Evolutionary conservation across 2,329 filamentous ascomycete species (phyloP).

Genomic region (Xylariaceae sp.): DNA sequence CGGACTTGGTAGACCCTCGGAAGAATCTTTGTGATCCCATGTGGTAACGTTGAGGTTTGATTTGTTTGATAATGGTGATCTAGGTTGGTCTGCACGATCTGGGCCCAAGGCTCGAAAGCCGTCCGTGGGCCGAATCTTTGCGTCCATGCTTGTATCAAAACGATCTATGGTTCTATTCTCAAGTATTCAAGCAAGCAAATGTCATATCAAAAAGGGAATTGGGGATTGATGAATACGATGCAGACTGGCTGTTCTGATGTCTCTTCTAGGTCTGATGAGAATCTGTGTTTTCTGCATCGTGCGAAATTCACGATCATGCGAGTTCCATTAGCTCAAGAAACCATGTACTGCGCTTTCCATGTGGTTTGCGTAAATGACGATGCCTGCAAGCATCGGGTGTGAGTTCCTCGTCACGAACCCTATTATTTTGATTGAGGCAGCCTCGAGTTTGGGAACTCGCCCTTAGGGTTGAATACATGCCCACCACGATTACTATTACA

Average conservation of each 20-base stretch:
- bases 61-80: conserved; percentile 27
- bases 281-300: too few relatives aligned
- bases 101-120: background rate
- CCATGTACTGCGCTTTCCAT: too few relatives aligned
- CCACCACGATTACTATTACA: background rate
- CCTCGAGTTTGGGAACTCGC: background rate
- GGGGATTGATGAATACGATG: too few relatives aligned
- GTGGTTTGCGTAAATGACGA: too few relatives aligned
- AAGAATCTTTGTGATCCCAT: conserved; percentile 38
- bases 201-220: background rate
- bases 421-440: background rate
- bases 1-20: conserved; percentile 35
- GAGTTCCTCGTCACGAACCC: too few relatives aligned
- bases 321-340: too few relatives aligned
- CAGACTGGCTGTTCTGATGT: too few relatives aligned
- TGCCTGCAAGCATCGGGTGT: too few relatives aligned
- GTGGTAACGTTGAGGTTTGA: conserved; percentile 23
- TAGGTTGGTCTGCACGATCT: conserved; percentile 3
- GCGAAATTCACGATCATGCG: too few relatives aligned
- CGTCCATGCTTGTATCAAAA: conserved; percentile 7
- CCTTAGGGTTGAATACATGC: background rate
- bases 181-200: background rate
- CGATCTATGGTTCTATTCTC: background rate
- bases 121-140: background rate
- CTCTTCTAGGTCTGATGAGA: too few relatives aligned